Conservation (phyloP, 257 asterid genomes). For the Cordia subcordata region DNA sequence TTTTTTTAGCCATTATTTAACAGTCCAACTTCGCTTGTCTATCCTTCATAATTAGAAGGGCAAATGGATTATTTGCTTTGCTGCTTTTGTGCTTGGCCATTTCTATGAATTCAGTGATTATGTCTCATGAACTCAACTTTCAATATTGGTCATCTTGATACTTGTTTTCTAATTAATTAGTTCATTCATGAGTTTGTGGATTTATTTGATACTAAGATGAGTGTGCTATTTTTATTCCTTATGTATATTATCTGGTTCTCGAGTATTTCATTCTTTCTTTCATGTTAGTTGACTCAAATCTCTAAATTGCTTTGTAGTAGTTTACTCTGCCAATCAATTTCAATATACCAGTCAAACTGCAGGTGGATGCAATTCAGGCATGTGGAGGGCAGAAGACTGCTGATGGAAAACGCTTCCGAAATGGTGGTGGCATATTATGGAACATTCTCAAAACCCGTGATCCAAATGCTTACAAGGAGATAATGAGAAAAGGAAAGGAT, state of each 20-base stretch:
- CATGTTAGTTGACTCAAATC: too few relatives aligned
- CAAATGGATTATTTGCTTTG: background rate
- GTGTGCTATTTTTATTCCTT: too few relatives aligned
- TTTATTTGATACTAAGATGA: too few relatives aligned
- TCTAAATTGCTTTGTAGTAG: background rate
- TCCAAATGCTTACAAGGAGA: constrained; percentile 88
- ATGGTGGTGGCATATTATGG: constrained; percentile 91
- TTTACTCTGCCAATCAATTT: background rate
- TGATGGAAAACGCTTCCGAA: constrained; percentile 66
- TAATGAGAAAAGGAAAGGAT: constrained; percentile 77
- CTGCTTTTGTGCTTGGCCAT: background rate
- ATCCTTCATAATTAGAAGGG: too few relatives aligned
- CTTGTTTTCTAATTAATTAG: background rate
- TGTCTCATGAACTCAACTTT: too few relatives aligned
- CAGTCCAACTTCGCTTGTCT: too few relatives aligned
- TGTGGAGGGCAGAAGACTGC: constrained; percentile 93
- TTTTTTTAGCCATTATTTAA: too few relatives aligned
- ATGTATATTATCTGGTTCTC: background rate
- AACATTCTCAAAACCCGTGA: constrained; percentile 80
- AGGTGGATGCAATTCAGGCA: constrained; percentile 93
- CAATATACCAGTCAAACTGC: constrained; percentile 17
- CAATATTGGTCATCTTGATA: background rate
- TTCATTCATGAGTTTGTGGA: too few relatives aligned
- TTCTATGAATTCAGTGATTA: too few relatives aligned
- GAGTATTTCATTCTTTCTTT: background rate